phyloP scores from a whole-genome alignment of 495 filamentous ascomycete species.

The Tuber melanosporum region DNA sequence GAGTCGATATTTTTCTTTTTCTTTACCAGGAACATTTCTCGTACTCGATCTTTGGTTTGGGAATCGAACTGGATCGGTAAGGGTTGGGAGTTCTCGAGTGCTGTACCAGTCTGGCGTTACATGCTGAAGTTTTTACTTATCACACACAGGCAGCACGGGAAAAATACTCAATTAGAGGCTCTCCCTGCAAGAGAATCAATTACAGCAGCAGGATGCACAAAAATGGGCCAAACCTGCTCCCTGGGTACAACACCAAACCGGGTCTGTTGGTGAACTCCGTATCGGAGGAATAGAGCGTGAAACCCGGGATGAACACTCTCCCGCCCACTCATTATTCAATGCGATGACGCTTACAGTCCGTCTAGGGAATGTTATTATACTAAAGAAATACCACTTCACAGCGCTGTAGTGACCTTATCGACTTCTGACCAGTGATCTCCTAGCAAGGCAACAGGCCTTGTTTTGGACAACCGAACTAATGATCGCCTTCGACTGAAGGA shows the following conservation, averaged over 20 bases:
- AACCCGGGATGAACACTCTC: not conserved
- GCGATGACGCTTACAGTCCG: not conserved
- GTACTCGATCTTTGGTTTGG: slow-evolving; percentile 2
- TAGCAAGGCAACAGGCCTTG: not conserved
- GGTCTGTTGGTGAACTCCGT: not conserved
- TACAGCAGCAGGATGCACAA: not conserved
- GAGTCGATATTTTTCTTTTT: not conserved
- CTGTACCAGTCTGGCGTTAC: not conserved
- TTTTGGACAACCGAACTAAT: not conserved
- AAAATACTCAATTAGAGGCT: not conserved
- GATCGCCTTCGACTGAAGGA: not conserved
- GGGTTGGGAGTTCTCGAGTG: not conserved
- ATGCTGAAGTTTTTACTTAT: not conserved
- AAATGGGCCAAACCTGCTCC: not conserved
- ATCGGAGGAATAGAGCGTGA: not conserved
- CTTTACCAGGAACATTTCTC: not conserved
- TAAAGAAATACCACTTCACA: not conserved
- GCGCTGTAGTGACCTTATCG: not conserved
- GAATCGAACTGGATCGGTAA: slow-evolving; percentile 4
- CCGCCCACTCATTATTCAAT: not conserved
- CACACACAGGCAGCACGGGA: not conserved
- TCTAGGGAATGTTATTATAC: not conserved
- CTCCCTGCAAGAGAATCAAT: not conserved
- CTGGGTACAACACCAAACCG: not conserved
- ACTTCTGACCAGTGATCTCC: not conserved